A percentile compares a stretch with the other conserved stretches of the same genome.
Evolutionary conservation across 768 basidiomycete species (phyloP).

Genomic region (Collybia nuda): DNA sequence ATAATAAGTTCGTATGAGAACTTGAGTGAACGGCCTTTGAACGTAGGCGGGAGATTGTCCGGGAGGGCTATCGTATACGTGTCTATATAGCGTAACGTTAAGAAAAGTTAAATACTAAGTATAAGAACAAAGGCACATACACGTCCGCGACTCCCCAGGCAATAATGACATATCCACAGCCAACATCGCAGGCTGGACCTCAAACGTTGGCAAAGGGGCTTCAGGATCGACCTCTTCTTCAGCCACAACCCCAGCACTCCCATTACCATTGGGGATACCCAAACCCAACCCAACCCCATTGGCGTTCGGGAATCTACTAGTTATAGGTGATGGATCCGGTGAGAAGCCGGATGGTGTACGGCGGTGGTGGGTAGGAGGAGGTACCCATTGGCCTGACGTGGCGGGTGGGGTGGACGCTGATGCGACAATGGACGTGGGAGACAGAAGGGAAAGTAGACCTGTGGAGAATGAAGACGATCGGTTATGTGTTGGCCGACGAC

Average conservation of each 20-base stretch:
- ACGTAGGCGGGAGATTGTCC: conserved; percentile 84
- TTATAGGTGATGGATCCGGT: conserved; percentile 12
- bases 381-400: conserved; percentile 6
- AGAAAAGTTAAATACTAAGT: neutral
- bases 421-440: conserved; percentile 31
- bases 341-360: conserved; percentile 6
- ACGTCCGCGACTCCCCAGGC: conserved; percentile 84
- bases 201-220: conserved; percentile 77
- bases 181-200: conserved; percentile 83
- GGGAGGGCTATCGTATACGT: conserved; percentile 80
- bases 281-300: conserved; percentile 20
- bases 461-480: conserved; percentile 54
- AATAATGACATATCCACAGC: conserved; percentile 81
- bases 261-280: conserved; percentile 12
- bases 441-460: conserved; percentile 50
- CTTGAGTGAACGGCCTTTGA: conserved; percentile 76
- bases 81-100: conserved; percentile 44
- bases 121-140: conserved; percentile 45
- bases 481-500: conserved; percentile 36
- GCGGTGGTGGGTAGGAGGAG: conserved; percentile 3
- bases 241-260: neutral
- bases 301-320: conserved; percentile 7
- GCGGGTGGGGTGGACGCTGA: conserved; percentile 13
- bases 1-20: conserved; percentile 93
- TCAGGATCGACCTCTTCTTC: conserved; percentile 60